These are phyloP conservation scores for Plasmodium malariae DNA, from an alignment of 169 alveolate species.

Conservation along the genomic window DNA sequence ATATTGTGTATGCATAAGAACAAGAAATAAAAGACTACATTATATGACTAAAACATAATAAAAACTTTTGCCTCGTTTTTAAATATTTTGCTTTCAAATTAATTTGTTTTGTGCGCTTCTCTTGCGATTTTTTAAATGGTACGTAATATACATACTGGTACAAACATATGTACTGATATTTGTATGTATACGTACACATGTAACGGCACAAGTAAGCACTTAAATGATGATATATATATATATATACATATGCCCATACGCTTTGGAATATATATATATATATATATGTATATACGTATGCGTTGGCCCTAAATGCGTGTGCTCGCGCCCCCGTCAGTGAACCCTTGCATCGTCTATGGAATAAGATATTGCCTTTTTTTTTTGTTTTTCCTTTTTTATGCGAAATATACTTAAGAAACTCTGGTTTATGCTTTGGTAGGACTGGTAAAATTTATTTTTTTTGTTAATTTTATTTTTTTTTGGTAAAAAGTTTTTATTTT, in stretches of 20 bases:
- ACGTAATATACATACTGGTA: too few species aligned
- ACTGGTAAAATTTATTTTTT: conserved; percentile 63
- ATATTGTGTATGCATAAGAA: too few species aligned
- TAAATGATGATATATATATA: neutral
- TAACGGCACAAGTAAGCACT: too few species aligned
- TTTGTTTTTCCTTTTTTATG: conserved; percentile 48
- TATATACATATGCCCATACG: neutral
- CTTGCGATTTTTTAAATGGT: too few species aligned
- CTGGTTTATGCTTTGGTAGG: conserved; percentile 72
- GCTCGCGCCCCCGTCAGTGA: neutral
- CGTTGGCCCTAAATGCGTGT: neutral
- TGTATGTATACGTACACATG: too few species aligned
- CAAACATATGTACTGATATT: too few species aligned
- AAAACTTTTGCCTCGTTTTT: too few species aligned
- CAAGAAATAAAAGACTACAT: too few species aligned
- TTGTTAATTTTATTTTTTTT: conserved; percentile 57
- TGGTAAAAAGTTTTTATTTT: conserved; percentile 64
- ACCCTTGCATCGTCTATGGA: conserved; percentile 18
- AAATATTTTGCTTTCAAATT: too few species aligned
- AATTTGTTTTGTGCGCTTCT: too few species aligned
- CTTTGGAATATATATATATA: neutral
- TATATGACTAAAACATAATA: too few species aligned
- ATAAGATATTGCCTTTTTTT: conserved; percentile 8
- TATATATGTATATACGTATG: neutral
- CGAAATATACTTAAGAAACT: conserved; percentile 70